These are phyloP conservation scores for Vigna trinervia DNA, from an alignment of 306 rosid genomes.

Conservation along the genomic window DNA sequence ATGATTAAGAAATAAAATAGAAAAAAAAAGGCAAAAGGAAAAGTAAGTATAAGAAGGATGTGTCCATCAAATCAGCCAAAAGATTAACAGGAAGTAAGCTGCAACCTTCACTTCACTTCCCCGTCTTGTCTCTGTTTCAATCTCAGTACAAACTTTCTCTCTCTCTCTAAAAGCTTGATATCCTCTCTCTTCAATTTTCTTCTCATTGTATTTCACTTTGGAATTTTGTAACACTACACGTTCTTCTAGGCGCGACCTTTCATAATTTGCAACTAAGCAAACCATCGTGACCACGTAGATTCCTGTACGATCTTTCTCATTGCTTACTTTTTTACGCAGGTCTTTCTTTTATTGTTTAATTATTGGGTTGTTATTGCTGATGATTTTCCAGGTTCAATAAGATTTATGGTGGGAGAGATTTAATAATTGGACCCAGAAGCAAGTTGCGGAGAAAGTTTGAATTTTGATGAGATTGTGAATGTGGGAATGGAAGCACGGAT, in stretches of 20 bases:
- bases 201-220: background rate
- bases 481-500: slow-evolving; percentile 70
- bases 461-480: slow-evolving; percentile 36
- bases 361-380: slow-evolving; percentile 22
- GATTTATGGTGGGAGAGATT: slow-evolving; percentile 3
- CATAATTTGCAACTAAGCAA: background rate
- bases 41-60: slow-evolving; percentile 1
- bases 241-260: slow-evolving; percentile 19
- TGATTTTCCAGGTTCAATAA: slow-evolving; percentile 27
- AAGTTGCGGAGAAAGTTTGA: slow-evolving; percentile 8
- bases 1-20: background rate
- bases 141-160: background rate
- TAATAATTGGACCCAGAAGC: background rate
- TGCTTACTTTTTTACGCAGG: slow-evolving; percentile 13
- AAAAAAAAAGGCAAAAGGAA: slow-evolving; percentile 14
- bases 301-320: background rate
- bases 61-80: slow-evolving; percentile 48
- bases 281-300: slow-evolving; percentile 18
- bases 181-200: background rate
- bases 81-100: slow-evolving; percentile 29
- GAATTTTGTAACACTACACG: background rate
- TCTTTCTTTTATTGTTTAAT: slow-evolving; percentile 3
- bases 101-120: slow-evolving; percentile 17
- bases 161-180: slow-evolving; percentile 33
- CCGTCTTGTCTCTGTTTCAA: slow-evolving; percentile 42